Base-by-base conservation (phyloP, 441 rosid species). In the Arabidopsis lyrata region DNA sequence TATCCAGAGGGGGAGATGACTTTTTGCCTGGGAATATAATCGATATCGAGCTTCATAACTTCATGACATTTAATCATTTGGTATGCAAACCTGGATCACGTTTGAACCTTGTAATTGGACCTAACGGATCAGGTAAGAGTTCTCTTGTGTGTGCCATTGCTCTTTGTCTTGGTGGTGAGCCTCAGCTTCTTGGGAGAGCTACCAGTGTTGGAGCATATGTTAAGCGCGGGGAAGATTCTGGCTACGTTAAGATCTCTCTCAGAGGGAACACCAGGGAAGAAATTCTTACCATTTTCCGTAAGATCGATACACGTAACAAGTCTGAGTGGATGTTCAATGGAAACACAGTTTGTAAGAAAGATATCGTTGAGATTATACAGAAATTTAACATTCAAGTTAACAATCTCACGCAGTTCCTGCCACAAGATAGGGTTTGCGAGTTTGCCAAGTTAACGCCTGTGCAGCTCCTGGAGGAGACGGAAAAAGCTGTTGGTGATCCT, bases 111-210 rank as follows among this genome's bases (percentile, higher is more conserved):
- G 94, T 95, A 4, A 90, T 93, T 79, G 99, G 98, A 67, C 99
- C 98, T 13, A 95, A 95, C 57, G 99, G 98, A 49, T 93, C 97
- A 1, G 98, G 99, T 22, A 95, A 95, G 84, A 95, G 99, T 79
- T 89, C 99, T 63, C 86, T 95, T 73, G 99, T 95, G 41, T 95
- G 99, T 60, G 99, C 98, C 72, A 93, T 92, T 78, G 99, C 97
- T 2, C 93, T 95, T 72, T 90, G 96, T 67, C 92, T 95, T 24
- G 92, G 97, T 57, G 97, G 97, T 14, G 98, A 95, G 76, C 94
- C 99, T 70, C 96, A 95, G 98, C 84, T 93, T 31, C 98, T 95
- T 72, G 99, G 99, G 38, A 88, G 99, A 81, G 95, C 97, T 16
- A 84, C 92, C 8, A 90, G 86, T 66, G 64, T 93, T 77, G 96